Evolutionary conservation across 2,329 filamentous ascomycete species (phyloP).

Genomic region (Macrophomina phaseolina): DNA sequence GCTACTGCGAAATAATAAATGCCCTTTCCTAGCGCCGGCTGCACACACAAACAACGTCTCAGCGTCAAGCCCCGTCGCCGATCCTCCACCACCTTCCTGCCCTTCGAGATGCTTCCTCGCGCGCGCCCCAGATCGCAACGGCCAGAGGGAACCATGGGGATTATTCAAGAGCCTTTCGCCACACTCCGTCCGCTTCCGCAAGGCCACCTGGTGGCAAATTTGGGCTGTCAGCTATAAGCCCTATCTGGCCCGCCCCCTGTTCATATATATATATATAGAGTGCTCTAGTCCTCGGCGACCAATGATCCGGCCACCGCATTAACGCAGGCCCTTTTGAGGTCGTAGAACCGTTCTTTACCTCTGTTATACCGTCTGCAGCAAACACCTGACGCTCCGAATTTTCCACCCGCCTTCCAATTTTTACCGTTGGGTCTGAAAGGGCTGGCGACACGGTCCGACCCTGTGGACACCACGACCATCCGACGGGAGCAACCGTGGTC

Average conservation of each 20-base stretch:
- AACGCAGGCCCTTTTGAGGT: neutral
- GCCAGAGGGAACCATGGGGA: neutral
- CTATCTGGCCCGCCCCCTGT: neutral
- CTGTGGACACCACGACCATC: neutral
- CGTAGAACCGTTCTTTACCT: neutral
- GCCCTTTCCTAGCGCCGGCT: constrained; percentile 11
- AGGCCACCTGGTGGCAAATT: constrained; percentile 8
- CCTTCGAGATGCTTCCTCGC: neutral
- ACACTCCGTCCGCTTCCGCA: constrained; percentile 2
- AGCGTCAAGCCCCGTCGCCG: neutral
- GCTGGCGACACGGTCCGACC: neutral
- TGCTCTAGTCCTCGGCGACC: neutral
- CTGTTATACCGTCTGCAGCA: neutral
- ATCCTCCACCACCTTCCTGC: constrained; percentile 3
- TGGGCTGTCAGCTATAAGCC: constrained; percentile 6
- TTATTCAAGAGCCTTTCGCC: neutral
- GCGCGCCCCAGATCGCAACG: neutral
- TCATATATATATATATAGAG: neutral
- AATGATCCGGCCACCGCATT: neutral
- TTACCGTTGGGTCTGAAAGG: neutral
- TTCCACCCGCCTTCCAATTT: neutral
- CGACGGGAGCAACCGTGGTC: neutral
- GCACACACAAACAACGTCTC: constrained; percentile 8
- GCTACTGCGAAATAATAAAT: neutral
- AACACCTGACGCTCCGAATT: neutral